Base-by-base conservation (phyloP, 2,329 filamentous ascomycete genomes). In the Phaeosphaeriaceae sp. region DNA sequence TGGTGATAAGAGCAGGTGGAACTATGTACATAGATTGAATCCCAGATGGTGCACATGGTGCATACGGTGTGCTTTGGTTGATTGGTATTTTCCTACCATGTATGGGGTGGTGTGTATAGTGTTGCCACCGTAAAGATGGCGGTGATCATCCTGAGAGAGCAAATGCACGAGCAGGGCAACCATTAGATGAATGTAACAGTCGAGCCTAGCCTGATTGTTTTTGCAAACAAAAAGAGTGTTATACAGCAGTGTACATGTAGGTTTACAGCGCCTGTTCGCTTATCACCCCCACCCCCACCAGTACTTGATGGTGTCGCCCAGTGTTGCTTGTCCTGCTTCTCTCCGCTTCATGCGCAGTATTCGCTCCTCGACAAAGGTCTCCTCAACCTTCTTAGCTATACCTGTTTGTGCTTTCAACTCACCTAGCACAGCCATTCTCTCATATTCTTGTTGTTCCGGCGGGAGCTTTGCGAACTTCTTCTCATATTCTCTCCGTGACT, bases 251-350 rank as follows among this genome's bases (percentile, higher is more conserved):
- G 33, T 54, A 53, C 42, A 51, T 11, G 20, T 36, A n/a, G 32
- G 48, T 48, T 37, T 56, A 56, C 47, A 56, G 29, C 16, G 44
- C 34, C 39, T 26, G n/a, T 23, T 30, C 18, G 13, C 4, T 18
- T n/a, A 23, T 67, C 53, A 67, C 33, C 52, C 63, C 71, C 71
- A 73, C 2, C 71, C 71, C 70, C 71, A 74, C 46, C 61, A 58
- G 8, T 57, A 63, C 46, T 74, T 74, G 18, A 74, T 70, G 3
- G 57, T 69, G 55, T 74, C 72, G 8, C 72, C 72, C 44, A 74
- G 57, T 0, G 71, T 74, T 4, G 68, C 64, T 46, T 71, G 67
- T 0, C 72, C 72, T 12, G 64, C 55, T 42, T 72, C 67, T 48
- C 56, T 68, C 46, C 67, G 60, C 63, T 71, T 67, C 63, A 72